Evolutionary conservation across 2,329 filamentous ascomycete species (phyloP), one percentile per base, ranked within the genome.

Genomic region (Xylaria polymorpha): DNA sequence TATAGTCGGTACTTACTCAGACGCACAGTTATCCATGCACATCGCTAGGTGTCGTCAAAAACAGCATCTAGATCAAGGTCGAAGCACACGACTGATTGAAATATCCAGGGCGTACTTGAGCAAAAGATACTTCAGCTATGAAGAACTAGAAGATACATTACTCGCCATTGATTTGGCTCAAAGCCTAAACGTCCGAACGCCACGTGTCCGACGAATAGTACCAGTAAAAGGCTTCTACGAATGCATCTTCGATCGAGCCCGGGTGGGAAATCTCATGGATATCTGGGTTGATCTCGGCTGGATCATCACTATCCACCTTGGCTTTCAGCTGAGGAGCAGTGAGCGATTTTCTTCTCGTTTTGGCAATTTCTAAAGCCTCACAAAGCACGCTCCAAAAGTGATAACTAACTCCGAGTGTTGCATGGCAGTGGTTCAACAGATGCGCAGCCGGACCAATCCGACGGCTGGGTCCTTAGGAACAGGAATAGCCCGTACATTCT

Each of bases 401-500:
- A 29, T 29, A 29, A 29, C 25, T 29, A 29, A 29, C 25, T 4
- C 25, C 25, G 25, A 29, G 25, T 29, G 25, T 4, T 4, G 25
- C 25, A 29, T 29, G 2, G 25, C 25, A 5, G 29, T 29, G 46
- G n/a, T 51, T n/a, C 18, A n/a, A 6, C 32, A 29, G 12, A 61
- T 61, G 43, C 44, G 58, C 5, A 41, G 32, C 35, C 37, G 32
- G 35, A 57, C 35, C 35, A 57, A 10, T 15, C 22, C 58, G 32
- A 50, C 29, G 7, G 58, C 58, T 12, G 58, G 58, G n/a, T 50
- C 43, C 32, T 41, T 61, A 14, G 43, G 41, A 32, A 61, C 58
- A 18, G 58, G 43, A 61, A 61, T 61, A 7, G 43, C 43, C 18
- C 58, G 58, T 15, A 61, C 73, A 18, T 72, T 72, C 61, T 72